Evolutionary conservation across 2,329 filamentous ascomycete genomes (phyloP).

Genomic region (Zopfia rhizophila): DNA sequence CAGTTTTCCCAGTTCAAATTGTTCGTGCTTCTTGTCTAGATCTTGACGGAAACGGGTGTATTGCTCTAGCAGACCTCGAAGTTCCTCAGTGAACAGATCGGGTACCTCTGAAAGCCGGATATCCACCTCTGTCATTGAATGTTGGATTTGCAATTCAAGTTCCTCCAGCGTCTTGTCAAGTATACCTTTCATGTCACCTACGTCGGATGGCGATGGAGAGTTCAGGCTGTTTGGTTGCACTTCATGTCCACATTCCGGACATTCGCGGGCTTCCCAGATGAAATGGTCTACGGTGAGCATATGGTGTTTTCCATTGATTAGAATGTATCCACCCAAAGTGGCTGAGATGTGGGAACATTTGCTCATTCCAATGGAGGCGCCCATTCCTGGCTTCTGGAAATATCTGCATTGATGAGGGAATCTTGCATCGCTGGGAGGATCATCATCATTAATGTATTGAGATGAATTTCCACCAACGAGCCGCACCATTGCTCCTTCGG

Average conservation of each 20-base stretch:
- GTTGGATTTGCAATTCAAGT: constrained; percentile 7
- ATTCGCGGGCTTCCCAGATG: neutral
- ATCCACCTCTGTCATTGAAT: constrained; percentile 5
- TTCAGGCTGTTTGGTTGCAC: constrained; percentile 1
- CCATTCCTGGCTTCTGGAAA: constrained; percentile 14
- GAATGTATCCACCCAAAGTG: constrained; percentile 17
- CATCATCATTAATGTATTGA: neutral
- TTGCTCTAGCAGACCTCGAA: constrained; percentile 13
- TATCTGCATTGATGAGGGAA: constrained; percentile 18
- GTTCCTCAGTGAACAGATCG: constrained; percentile 5
- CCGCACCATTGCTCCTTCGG: constrained; percentile 13
- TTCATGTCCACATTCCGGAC: no score
- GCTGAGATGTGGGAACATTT: constrained; percentile 16
- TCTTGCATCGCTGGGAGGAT: constrained; percentile 11
- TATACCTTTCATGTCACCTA: neutral
- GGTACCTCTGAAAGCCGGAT: constrained; percentile 6
- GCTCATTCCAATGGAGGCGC: constrained; percentile 12
- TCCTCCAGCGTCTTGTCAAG: constrained; percentile 10
- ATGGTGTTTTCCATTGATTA: constrained; percentile 5
- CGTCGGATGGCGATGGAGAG: constrained; percentile 15
- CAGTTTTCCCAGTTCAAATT: no score
- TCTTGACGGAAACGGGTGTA: no score
- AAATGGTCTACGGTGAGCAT: constrained; percentile 21
- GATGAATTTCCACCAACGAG: constrained; percentile 8
- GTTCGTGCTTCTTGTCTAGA: no score